Conservation (phyloP, 176 grass and related monocot genomes). For the Lolium rigidum region DNA sequence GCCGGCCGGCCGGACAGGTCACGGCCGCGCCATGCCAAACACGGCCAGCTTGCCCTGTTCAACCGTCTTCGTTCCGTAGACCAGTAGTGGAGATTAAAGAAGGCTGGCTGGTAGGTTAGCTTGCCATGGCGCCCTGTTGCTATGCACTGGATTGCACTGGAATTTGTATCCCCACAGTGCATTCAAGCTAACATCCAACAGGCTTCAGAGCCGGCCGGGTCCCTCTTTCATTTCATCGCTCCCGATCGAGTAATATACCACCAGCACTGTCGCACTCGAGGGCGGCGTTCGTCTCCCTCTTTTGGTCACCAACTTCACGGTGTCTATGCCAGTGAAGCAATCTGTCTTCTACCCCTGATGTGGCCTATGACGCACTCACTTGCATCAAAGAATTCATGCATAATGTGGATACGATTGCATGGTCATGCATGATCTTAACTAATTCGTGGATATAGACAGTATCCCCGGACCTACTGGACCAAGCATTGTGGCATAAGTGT, state of each 20-base stretch:
- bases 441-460: background rate
- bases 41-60: background rate
- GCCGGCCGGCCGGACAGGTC: background rate
- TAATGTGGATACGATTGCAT: background rate
- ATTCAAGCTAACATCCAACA: background rate
- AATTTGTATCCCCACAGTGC: background rate
- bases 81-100: background rate
- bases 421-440: background rate
- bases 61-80: background rate
- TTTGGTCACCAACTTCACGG: background rate
- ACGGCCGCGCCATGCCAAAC: background rate
- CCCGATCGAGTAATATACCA: no score
- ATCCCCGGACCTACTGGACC: background rate
- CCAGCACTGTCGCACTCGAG: no score
- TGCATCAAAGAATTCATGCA: background rate
- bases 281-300: background rate
- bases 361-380: background rate
- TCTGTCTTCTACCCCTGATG: background rate
- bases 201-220: background rate
- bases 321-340: no score
- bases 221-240: no score
- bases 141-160: background rate
- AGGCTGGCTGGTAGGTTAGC: background rate
- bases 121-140: background rate
- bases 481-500: background rate